These are phyloP conservation scores for Panellus pusillus DNA, from an alignment of 768 basidiomycete species.

Conservation along the genomic window DNA sequence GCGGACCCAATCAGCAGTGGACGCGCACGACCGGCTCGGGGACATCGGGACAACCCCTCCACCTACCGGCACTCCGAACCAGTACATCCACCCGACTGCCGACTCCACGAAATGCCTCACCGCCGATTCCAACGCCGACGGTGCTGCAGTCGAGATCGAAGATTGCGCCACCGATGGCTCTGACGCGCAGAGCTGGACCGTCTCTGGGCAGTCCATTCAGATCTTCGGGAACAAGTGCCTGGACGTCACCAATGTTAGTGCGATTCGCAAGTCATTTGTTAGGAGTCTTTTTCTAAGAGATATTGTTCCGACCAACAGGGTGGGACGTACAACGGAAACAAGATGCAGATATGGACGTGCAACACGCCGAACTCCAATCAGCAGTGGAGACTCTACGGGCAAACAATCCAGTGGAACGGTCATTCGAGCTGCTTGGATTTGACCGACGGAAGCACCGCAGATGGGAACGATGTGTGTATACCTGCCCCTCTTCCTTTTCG, in stretches of 20 bases:
- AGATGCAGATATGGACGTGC: slow-evolving; percentile 3
- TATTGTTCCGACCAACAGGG: not conserved
- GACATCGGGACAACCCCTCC: not conserved
- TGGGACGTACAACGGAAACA: not conserved
- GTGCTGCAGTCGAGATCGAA: slow-evolving; percentile 21
- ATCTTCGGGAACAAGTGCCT: slow-evolving; percentile 24
- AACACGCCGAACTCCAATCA: slow-evolving; percentile 8
- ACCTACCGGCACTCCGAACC: not conserved
- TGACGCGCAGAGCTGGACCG: slow-evolving; percentile 24
- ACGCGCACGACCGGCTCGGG: slow-evolving; percentile 5
- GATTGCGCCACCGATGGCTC: slow-evolving; percentile 19
- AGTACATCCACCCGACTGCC: slow-evolving; percentile 1
- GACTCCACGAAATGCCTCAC: slow-evolving; percentile 19
- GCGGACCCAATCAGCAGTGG: slow-evolving; percentile 6
- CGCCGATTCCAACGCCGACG: slow-evolving; percentile 24
- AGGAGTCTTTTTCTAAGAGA: too few relatives aligned
- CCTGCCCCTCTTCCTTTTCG: not conserved
- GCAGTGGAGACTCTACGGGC: slow-evolving; percentile 9
- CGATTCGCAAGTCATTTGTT: too few relatives aligned
- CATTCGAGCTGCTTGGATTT: slow-evolving; percentile 8
- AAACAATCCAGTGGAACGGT: not conserved
- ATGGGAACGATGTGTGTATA: not conserved
- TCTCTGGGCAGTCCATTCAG: slow-evolving; percentile 17
- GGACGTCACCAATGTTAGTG: slow-evolving; percentile 22
- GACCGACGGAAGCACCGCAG: not conserved